Base-by-base conservation (phyloP, 1,284 basidiomycete species). In the Microbotryum violaceum region DNA sequence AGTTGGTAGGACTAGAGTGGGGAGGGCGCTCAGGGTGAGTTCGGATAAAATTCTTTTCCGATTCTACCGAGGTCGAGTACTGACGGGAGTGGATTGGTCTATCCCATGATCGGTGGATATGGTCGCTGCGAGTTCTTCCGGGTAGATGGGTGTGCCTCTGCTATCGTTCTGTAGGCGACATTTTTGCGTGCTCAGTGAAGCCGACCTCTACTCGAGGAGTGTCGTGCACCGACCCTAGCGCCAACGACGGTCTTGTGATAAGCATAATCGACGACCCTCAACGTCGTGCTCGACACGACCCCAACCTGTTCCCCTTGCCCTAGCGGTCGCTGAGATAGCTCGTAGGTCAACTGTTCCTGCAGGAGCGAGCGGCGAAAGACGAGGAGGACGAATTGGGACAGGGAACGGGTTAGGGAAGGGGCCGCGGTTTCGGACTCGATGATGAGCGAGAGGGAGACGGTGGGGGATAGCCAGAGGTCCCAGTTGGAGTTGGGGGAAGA, bases 391-490 rank as follows among this genome's bases (percentile, higher is more conserved):
- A 56, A 61, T 1, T 33, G 29, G 3, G 62, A 48, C 23, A 57
- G 4, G 49, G 48, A 61, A 14, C 65, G 58, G 3, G 48, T 20
- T 6, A 66, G 16, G 2, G 59, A 57, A 4, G 62, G 53, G 2
- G 44, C 27, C 3, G 48, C 12, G 9, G 58, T 47, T 48, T 69
- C 67, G 14, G 62, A 50, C n/a, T 64, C 65, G 49, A 69, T 47
- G 48, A 69, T 49, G 56, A 66, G 61, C 4, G 65, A 64, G 29
- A 69, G 60, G 3, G 65, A 61, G 45, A 69, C 33, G 2, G 60
- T 57, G 10, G 67, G 67, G 1, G 64, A 64, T 10, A 66, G 57
- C 54, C 55, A 66, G 3, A 64, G 54, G 21, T 62, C 63, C 27
- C 49, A 63, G 27, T 29, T 27, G 18, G 37, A 42, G 16, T 42